Percentiles rank a stretch among this genome's conserved stretches.
Conservation (phyloP, 2,329 filamentous ascomycete genomes). For the Fusarium tuaranense region DNA sequence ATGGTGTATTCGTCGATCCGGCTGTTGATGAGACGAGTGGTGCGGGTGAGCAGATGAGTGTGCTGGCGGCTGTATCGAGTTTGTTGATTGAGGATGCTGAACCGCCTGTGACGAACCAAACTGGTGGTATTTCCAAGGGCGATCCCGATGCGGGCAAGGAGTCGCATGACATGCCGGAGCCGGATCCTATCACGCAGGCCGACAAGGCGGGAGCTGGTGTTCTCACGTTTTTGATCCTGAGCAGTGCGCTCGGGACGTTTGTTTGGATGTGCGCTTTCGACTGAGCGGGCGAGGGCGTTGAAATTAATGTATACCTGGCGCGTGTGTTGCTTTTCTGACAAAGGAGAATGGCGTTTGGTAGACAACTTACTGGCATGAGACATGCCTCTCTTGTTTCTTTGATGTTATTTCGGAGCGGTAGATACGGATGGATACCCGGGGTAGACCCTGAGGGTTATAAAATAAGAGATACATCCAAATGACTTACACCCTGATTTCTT, state of each 20-base stretch:
- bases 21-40: constrained; percentile 66
- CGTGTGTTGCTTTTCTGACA: background rate
- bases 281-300: constrained; percentile 25
- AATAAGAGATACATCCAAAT: background rate
- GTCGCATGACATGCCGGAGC: constrained; percentile 47
- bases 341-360: constrained; percentile 9
- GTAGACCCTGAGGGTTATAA: background rate
- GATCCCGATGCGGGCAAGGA: constrained; percentile 54
- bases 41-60: constrained; percentile 70
- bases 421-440: constrained; percentile 2
- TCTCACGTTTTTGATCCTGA: constrained; percentile 58
- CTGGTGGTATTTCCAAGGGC: constrained; percentile 63
- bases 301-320: background rate
- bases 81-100: constrained; percentile 57
- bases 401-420: background rate
- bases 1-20: constrained; percentile 57
- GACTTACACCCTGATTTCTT: too few species aligned
- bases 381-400: constrained; percentile 4
- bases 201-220: constrained; percentile 63
- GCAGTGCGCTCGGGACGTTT: constrained; percentile 57
- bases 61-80: constrained; percentile 65
- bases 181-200: constrained; percentile 53
- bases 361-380: constrained; percentile 1
- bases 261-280: constrained; percentile 62
- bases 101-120: constrained; percentile 57